Evolutionary conservation across 305 asterid genomes (phyloP).

Genomic region (Euphrasia arctica): DNA sequence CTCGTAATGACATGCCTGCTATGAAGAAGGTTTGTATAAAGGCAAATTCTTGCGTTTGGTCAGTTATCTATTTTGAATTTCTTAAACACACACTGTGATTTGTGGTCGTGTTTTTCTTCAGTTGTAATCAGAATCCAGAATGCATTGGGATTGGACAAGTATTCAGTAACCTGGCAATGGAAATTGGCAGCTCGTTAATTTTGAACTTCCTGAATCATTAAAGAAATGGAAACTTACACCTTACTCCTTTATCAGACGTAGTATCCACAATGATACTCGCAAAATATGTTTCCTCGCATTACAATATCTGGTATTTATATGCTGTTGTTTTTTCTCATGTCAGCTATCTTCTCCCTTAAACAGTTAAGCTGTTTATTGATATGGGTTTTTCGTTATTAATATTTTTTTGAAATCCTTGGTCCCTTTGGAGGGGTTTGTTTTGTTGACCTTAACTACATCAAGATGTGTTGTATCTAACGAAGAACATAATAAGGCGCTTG

Average conservation of each 20-base stretch:
- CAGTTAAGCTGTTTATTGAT: neutral
- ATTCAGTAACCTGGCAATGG: slow-evolving; percentile 57
- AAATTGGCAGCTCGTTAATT: slow-evolving; percentile 81
- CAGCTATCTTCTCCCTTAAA: slow-evolving; percentile 5
- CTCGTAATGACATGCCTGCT: slow-evolving; percentile 52
- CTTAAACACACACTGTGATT: neutral
- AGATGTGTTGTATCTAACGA: slow-evolving; percentile 84
- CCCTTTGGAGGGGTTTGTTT: slow-evolving; percentile 18
- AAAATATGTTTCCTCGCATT: slow-evolving; percentile 8
- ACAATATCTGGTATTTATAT: slow-evolving; percentile 7
- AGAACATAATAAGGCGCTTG: slow-evolving; percentile 72
- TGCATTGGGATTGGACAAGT: slow-evolving; percentile 49
- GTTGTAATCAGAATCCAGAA: slow-evolving; percentile 41
- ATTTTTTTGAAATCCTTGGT: neutral
- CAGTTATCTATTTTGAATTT: slow-evolving; percentile 1
- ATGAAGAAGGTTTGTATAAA: slow-evolving; percentile 50
- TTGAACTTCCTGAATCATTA: slow-evolving; percentile 85
- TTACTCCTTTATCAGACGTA: slow-evolving; percentile 71
- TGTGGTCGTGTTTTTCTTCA: slow-evolving; percentile 12
- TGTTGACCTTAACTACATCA: slow-evolving; percentile 40
- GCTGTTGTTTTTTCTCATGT: neutral
- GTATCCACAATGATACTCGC: slow-evolving; percentile 57
- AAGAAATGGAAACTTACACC: slow-evolving; percentile 58
- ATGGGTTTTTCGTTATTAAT: neutral
- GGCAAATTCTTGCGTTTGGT: slow-evolving; percentile 18